These are phyloP conservation scores for Ganoderma lucidum DNA, from an alignment of 1,284 basidiomycete species.

Conservation along the genomic window DNA sequence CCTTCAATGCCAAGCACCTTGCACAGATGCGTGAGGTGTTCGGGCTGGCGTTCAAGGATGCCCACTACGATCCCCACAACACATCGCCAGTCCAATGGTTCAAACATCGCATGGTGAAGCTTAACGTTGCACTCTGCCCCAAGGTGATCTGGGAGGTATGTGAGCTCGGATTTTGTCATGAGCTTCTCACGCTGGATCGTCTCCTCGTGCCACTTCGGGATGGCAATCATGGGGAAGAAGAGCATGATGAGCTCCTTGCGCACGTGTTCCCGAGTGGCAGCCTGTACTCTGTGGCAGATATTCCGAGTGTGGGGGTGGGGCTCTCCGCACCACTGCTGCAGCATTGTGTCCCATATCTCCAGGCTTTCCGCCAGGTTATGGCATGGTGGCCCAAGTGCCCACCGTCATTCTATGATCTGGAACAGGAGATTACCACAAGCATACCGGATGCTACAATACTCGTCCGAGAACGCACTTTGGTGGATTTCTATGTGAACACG, in stretches of 20 bases:
- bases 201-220: slow-evolving; percentile 1
- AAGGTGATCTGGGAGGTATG: slow-evolving; percentile 23
- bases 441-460: neutral
- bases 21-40: slow-evolving; percentile 14
- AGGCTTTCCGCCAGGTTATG: neutral
- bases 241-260: neutral
- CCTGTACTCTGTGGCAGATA: neutral
- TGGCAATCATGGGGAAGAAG: neutral
- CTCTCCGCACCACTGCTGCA: neutral
- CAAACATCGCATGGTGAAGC: neutral
- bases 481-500: slow-evolving; percentile 2
- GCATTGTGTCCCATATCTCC: neutral
- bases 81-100: neutral
- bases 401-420: neutral
- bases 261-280: neutral
- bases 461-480: neutral
- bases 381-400: slow-evolving; percentile 4
- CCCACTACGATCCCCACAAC: neutral
- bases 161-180: slow-evolving; percentile 24
- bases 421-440: neutral
- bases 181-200: slow-evolving; percentile 23
- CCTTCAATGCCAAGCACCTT: neutral
- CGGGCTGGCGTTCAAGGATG: slow-evolving; percentile 1
- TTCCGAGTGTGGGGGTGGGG: neutral
- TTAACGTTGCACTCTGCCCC: neutral